Percentiles rank a stretch among this genome's conserved stretches.
Evolutionary conservation across 31 red algal species (phyloP).

Genomic region (Endocladia muricata): DNA sequence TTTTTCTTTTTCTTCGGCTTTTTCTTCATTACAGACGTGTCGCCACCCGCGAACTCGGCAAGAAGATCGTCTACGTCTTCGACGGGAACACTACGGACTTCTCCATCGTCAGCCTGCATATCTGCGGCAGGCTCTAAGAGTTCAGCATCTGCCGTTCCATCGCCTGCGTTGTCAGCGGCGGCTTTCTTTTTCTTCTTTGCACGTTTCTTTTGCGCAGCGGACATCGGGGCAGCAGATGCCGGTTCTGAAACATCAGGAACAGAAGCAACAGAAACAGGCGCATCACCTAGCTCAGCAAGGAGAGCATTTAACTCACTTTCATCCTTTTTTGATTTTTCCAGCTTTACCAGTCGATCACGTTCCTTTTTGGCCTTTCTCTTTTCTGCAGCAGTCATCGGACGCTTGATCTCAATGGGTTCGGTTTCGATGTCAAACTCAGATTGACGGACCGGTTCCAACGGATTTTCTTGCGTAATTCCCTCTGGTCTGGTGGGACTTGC

Average conservation of each 20-base stretch:
- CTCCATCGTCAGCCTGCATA: neutral
- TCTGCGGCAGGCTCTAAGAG: conserved; percentile 32
- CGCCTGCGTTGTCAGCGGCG: conserved; percentile 24
- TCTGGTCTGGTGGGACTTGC: neutral
- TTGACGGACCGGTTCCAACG: neutral
- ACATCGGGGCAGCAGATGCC: conserved; percentile 11
- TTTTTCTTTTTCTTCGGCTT: conserved; percentile 86
- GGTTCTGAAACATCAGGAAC: neutral
- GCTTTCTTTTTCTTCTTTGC: conserved; percentile 46
- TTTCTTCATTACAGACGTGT: neutral
- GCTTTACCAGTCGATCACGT: conserved; percentile 20
- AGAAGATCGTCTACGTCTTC: conserved; percentile 48
- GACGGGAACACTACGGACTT: neutral
- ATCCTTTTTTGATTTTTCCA: conserved; percentile 35
- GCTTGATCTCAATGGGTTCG: conserved; percentile 16
- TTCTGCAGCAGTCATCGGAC: conserved; percentile 64
- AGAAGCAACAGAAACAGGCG: neutral
- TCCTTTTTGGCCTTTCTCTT: conserved; percentile 66
- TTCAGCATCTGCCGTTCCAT: conserved; percentile 24
- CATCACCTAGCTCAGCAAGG: conserved; percentile 23
- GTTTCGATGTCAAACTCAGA: neutral
- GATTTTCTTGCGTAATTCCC: neutral
- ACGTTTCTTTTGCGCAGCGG: conserved; percentile 74
- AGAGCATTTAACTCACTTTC: conserved; percentile 25
- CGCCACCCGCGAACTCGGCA: conserved; percentile 26